A percentile compares a stretch with the other conserved stretches of the same genome.
phyloP scores from a whole-genome alignment of 495 filamentous ascomycete species.

The Cercophora sp. region DNA sequence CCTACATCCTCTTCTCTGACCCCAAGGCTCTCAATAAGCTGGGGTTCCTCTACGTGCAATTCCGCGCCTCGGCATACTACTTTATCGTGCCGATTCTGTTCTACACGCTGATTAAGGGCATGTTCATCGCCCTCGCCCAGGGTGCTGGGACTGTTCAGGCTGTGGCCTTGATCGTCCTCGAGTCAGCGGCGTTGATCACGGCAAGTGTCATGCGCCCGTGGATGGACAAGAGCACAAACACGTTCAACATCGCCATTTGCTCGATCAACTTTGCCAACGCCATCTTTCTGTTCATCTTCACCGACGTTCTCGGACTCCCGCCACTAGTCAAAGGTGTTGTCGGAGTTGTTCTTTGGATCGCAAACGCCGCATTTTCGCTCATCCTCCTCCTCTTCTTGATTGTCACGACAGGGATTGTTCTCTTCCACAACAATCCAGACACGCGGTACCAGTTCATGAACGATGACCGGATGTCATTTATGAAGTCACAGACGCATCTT shows the following conservation, averaged over 20 bases:
- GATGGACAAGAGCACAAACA: slow-evolving; percentile 99
- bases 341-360: slow-evolving; percentile 91
- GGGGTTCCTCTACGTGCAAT: slow-evolving; percentile 98
- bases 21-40: slow-evolving; percentile 92
- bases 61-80: slow-evolving; percentile 94
- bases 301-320: slow-evolving; percentile 80
- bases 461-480: slow-evolving; percentile 94
- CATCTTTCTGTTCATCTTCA: slow-evolving; percentile 81
- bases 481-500: slow-evolving; percentile 91
- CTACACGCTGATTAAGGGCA: slow-evolving; percentile 79
- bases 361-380: slow-evolving; percentile 82
- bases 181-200: slow-evolving; percentile 73
- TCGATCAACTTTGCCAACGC: slow-evolving; percentile 87
- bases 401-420: slow-evolving; percentile 74
- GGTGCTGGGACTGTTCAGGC: slow-evolving; percentile 69
- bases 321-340: slow-evolving; percentile 89
- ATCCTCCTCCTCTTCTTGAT: slow-evolving; percentile 85
- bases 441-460: slow-evolving; percentile 94
- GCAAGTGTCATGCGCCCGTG: slow-evolving; percentile 84
- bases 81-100: slow-evolving; percentile 81
- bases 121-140: slow-evolving; percentile 89
- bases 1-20: slow-evolving; percentile 96
- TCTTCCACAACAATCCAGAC: slow-evolving; percentile 94
- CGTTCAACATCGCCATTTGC: slow-evolving; percentile 92
- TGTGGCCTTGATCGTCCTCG: slow-evolving; percentile 78